These are phyloP conservation scores for Chernovozyma sophiae-reginae DNA, from an alignment of 1,139 yeast genomes.

Conservation along the genomic window DNA sequence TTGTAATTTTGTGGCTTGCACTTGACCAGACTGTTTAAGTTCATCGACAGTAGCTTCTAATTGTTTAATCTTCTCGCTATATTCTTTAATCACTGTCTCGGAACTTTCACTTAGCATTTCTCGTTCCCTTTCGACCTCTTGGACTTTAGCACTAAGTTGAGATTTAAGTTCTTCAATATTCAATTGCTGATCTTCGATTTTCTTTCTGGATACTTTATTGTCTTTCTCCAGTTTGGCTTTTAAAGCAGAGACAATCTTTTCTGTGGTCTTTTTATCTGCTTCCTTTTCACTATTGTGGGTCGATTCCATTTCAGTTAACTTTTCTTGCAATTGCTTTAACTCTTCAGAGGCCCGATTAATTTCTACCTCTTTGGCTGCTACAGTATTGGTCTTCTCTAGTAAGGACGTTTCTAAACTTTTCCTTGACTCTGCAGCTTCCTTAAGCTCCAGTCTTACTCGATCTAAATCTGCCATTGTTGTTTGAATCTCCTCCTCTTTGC, in stretches of 20 bases:
- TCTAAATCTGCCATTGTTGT: neutral
- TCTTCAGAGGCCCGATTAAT: neutral
- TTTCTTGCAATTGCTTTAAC: neutral
- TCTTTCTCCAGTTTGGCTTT: slow-evolving; percentile 8
- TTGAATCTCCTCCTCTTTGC: neutral
- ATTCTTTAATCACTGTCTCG: slow-evolving; percentile 45
- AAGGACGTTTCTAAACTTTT: neutral
- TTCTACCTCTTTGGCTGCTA: neutral
- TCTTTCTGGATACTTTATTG: slow-evolving; percentile 7
- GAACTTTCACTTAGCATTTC: slow-evolving; percentile 45
- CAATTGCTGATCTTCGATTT: slow-evolving; percentile 9
- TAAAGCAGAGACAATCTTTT: slow-evolving; percentile 1
- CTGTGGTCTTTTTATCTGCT: slow-evolving; percentile 1
- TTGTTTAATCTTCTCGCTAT: slow-evolving; percentile 25
- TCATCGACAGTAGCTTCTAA: slow-evolving; percentile 15
- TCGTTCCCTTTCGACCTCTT: slow-evolving; percentile 50
- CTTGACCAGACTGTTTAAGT: slow-evolving; percentile 11
- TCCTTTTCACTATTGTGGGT: neutral
- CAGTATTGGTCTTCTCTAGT: neutral
- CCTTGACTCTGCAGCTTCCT: neutral
- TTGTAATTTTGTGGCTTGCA: slow-evolving; percentile 6
- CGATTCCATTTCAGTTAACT: neutral
- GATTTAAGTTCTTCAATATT: slow-evolving; percentile 10
- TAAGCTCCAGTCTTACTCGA: neutral
- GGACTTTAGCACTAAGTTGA: slow-evolving; percentile 26